These are phyloP conservation scores for Euphorbia celastroides DNA, from an alignment of 441 rosid genomes.

Conservation along the genomic window DNA sequence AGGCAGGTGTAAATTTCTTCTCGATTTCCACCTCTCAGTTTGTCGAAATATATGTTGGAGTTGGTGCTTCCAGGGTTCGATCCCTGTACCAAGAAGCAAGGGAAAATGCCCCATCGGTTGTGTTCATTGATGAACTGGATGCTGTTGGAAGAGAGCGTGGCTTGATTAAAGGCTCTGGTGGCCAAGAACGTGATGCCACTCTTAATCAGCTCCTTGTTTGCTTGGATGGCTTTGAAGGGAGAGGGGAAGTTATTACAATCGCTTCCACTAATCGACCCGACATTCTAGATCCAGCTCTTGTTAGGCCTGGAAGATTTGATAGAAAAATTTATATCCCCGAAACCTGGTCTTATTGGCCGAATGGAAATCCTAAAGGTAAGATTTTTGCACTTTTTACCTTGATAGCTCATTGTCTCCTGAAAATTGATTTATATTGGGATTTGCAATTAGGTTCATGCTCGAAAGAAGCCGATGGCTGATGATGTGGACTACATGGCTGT, in stretches of 20 bases:
- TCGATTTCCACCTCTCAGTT: conserved; percentile 95
- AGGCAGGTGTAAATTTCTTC: conserved; percentile 96
- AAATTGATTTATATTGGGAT: neutral
- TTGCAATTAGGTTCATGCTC: conserved; percentile 73
- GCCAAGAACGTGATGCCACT: conserved; percentile 98
- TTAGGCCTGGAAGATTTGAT: conserved; percentile 90
- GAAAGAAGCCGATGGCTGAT: conserved; percentile 90
- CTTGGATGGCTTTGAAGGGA: conserved; percentile 96
- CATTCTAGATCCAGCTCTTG: conserved; percentile 94
- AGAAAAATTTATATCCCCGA: conserved; percentile 77
- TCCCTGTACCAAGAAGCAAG: conserved; percentile 91
- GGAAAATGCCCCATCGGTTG: conserved; percentile 92
- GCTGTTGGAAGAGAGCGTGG: conserved; percentile 99
- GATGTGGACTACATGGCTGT: conserved; percentile 94
- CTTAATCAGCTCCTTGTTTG: conserved; percentile 95
- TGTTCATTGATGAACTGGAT: conserved; percentile 90
- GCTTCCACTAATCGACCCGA: conserved; percentile 97
- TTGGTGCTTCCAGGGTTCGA: conserved; percentile 95
- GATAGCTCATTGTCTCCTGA: neutral
- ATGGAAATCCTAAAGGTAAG: conserved; percentile 85
- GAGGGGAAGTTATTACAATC: conserved; percentile 91
- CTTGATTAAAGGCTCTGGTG: conserved; percentile 90
- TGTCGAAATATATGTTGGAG: conserved; percentile 96
- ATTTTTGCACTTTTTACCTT: neutral
- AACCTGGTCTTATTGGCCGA: conserved; percentile 90